These are phyloP conservation scores for Russula sp. DNA, from an alignment of 768 basidiomycete species.

Conservation along the genomic window DNA sequence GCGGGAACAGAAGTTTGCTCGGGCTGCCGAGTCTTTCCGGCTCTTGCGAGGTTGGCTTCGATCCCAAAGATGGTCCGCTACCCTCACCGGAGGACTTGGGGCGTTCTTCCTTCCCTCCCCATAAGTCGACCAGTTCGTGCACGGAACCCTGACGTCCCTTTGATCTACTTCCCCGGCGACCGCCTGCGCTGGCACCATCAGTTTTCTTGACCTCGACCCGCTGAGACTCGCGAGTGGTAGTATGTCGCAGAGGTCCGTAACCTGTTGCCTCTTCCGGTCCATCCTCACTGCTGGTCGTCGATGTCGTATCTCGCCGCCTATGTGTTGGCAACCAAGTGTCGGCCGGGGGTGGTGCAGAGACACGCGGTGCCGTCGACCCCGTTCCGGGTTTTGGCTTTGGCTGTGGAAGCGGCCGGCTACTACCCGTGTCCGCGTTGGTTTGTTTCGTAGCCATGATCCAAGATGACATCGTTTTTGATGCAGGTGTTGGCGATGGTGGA, in stretches of 20 bases:
- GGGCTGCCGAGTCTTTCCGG: slow-evolving; percentile 4
- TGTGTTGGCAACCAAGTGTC: slow-evolving; percentile 32
- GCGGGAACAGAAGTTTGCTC: slow-evolving; percentile 15
- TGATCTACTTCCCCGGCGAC: slow-evolving; percentile 37
- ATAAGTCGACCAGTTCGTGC: slow-evolving; percentile 77
- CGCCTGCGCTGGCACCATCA: slow-evolving; percentile 31
- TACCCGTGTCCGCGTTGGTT: slow-evolving; percentile 10
- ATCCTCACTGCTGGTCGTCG: slow-evolving; percentile 58
- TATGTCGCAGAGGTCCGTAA: slow-evolving; percentile 4
- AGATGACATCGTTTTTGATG: background rate
- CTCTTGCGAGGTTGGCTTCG: slow-evolving; percentile 13
- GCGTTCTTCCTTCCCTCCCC: slow-evolving; percentile 51
- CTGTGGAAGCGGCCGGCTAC: slow-evolving; percentile 16
- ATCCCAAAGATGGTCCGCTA: background rate
- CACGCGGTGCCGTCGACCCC: slow-evolving; percentile 11
- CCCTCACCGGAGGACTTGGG: slow-evolving; percentile 5
- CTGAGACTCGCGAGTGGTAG: background rate
- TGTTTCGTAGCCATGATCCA: slow-evolving; percentile 17
- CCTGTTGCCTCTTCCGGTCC: slow-evolving; percentile 47
- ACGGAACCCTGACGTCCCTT: slow-evolving; percentile 76
- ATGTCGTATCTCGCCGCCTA: slow-evolving; percentile 37
- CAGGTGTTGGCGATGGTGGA: slow-evolving; percentile 25
- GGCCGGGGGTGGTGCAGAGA: slow-evolving; percentile 31
- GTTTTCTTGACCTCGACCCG: slow-evolving; percentile 26
- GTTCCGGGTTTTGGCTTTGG: slow-evolving; percentile 30